Conservation (phyloP, 2,329 filamentous ascomycete genomes). For the Ceratocystiopsis brevicomis region DNA sequence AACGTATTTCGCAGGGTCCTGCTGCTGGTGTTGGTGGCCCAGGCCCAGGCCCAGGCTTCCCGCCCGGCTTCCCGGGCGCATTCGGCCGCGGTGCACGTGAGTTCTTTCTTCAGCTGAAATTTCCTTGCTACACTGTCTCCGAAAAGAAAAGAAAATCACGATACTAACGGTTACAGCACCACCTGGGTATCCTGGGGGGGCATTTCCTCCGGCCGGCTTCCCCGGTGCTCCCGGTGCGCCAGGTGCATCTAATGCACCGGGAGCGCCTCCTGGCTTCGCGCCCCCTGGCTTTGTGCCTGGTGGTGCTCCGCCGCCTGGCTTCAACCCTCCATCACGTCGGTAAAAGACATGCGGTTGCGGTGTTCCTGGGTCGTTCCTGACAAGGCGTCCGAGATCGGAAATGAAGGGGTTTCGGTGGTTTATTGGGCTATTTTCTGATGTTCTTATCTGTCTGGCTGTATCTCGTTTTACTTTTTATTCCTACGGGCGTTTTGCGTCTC, state of each 20-base stretch:
- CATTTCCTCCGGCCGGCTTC: slow-evolving; percentile 22
- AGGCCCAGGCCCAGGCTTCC: slow-evolving; percentile 41
- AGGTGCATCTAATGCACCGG: slow-evolving; percentile 29
- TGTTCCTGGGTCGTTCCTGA: not conserved
- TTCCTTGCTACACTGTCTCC: slow-evolving; percentile 4
- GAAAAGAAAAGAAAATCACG: too few relatives aligned
- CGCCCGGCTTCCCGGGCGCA: slow-evolving; percentile 33
- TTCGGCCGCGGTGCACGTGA: slow-evolving; percentile 37
- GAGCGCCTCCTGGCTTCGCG: slow-evolving; percentile 5
- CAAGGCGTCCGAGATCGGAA: too few relatives aligned
- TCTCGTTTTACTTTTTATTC: not conserved
- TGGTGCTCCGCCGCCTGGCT: slow-evolving; percentile 46
- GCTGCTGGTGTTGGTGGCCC: slow-evolving; percentile 62
- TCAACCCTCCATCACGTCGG: slow-evolving; percentile 52
- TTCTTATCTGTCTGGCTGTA: not conserved
- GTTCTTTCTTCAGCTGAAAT: slow-evolving; percentile 9
- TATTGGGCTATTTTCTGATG: not conserved
- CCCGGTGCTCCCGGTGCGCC: slow-evolving; percentile 22
- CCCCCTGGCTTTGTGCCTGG: slow-evolving; percentile 22
- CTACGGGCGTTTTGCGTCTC: too few relatives aligned
- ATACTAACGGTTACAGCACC: slow-evolving; percentile 21
- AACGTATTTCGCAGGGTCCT: slow-evolving; percentile 36
- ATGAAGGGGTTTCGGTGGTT: not conserved
- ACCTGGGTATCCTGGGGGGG: slow-evolving; percentile 14
- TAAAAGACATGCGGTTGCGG: slow-evolving; percentile 14